These are phyloP conservation scores for Euphorbia lathyris DNA, from an alignment of 345 rosid species.

Conservation along the genomic window DNA sequence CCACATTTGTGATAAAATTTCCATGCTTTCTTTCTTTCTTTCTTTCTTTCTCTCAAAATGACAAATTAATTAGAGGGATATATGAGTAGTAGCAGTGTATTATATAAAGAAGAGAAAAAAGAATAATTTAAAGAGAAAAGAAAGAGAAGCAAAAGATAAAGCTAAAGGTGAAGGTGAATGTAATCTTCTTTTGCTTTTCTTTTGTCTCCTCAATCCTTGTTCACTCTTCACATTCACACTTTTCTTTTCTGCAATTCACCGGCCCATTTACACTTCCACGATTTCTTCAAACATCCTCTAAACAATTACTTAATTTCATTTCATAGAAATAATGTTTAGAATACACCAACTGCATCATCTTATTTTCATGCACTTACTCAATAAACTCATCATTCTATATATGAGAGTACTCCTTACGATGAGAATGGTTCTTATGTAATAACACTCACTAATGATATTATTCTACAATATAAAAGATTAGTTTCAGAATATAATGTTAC, in stretches of 20 bases:
- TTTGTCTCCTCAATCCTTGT: not conserved
- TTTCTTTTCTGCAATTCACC: not conserved
- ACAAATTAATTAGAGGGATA: slow-evolving; percentile 4
- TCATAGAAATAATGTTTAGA: too few relatives aligned
- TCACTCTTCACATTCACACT: not conserved
- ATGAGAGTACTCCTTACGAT: too few relatives aligned
- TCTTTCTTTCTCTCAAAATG: slow-evolving; percentile 14
- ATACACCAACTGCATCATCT: too few relatives aligned
- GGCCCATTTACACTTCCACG: too few relatives aligned
- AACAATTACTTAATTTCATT: too few relatives aligned
- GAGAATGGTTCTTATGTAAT: too few relatives aligned
- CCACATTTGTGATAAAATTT: slow-evolving; percentile 49
- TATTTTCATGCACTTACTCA: too few relatives aligned
- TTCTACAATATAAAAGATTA: too few relatives aligned
- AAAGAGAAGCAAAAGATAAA: slow-evolving; percentile 9
- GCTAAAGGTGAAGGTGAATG: slow-evolving; percentile 35
- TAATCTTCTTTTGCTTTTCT: slow-evolving; percentile 24
- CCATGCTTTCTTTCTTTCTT: slow-evolving; percentile 16
- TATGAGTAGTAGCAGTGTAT: not conserved
- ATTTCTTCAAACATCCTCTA: too few relatives aligned
- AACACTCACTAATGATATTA: too few relatives aligned
- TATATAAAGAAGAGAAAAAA: not conserved
- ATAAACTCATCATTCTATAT: too few relatives aligned
- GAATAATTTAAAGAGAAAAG: not conserved
- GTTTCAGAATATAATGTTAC: too few relatives aligned